phyloP scores from a whole-genome alignment of 2,329 filamentous ascomycete species.

The Aspergillus calidoustus region DNA sequence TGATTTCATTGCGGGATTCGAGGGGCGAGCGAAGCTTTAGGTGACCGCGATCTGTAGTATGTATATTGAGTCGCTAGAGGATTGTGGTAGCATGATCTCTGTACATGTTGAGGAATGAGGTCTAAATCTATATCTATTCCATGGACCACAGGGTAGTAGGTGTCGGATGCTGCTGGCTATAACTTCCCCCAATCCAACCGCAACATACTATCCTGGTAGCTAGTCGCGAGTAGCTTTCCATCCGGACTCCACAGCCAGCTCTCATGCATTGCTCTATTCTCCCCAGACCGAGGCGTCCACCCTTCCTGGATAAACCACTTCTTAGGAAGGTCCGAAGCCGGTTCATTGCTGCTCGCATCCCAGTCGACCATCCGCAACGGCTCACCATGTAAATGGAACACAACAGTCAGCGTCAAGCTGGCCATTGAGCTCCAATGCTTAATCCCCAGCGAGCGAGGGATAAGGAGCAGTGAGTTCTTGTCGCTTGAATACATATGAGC shows the following conservation, averaged over 20 bases:
- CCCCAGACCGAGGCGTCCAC: slow-evolving; percentile 49
- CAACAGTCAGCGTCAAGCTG: slow-evolving; percentile 54
- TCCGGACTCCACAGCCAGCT: slow-evolving; percentile 51
- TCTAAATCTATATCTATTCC: not conserved
- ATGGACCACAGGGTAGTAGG: not conserved
- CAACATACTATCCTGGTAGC: slow-evolving; percentile 57
- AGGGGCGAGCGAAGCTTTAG: slow-evolving; percentile 27
- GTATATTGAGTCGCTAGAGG: not conserved
- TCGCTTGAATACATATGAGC: slow-evolving; percentile 63
- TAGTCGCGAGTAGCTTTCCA: slow-evolving; percentile 52
- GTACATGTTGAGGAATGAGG: not conserved
- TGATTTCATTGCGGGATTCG: slow-evolving; percentile 23
- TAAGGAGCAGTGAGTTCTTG: slow-evolving; percentile 58
- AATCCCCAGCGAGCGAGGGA: slow-evolving; percentile 55
- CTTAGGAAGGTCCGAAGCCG: slow-evolving; percentile 28
- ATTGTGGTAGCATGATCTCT: not conserved
- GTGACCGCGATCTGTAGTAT: not conserved
- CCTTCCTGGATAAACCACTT: slow-evolving; percentile 58
- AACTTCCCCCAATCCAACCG: slow-evolving; percentile 35
- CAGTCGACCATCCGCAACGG: slow-evolving; percentile 49
- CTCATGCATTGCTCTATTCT: slow-evolving; percentile 53
- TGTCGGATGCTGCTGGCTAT: slow-evolving; percentile 11
- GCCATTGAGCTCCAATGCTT: slow-evolving; percentile 49
- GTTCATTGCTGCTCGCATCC: slow-evolving; percentile 19
- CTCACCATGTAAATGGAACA: slow-evolving; percentile 50